Evolutionary conservation across 2,329 filamentous ascomycete species (phyloP).

Genomic region (Bipolaris bicolor): DNA sequence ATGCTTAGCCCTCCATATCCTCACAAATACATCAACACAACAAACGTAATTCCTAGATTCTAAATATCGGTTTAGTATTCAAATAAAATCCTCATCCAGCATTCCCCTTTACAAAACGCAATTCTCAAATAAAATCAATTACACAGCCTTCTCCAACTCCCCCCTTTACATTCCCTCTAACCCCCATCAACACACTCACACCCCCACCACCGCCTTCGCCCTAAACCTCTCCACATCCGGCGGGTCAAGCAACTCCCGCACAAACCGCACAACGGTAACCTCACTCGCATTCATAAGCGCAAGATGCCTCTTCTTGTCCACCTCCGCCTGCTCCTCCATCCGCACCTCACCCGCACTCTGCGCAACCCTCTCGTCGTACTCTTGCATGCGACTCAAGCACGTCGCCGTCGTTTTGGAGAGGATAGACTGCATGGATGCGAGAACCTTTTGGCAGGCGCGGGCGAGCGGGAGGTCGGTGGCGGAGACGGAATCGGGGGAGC

Average conservation of each 20-base stretch:
- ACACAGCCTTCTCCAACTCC: no score
- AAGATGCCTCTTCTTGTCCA: constrained; percentile 67
- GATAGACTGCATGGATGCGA: constrained; percentile 91
- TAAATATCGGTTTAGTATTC: no score
- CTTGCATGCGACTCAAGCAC: constrained; percentile 68
- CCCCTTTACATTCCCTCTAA: no score
- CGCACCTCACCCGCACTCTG: constrained; percentile 51
- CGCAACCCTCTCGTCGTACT: constrained; percentile 53
- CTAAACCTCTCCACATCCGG: constrained; percentile 67
- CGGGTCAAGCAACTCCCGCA: constrained; percentile 71
- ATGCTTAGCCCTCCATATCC: no score
- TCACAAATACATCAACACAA: no score
- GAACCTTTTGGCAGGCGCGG: constrained; percentile 80
- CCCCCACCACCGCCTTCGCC: constrained; percentile 54
- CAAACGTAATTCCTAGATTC: no score
- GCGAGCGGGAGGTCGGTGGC: constrained; percentile 80
- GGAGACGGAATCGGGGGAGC: constrained; percentile 73
- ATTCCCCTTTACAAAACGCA: no score
- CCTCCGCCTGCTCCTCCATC: constrained; percentile 53
- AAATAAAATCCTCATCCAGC: no score
- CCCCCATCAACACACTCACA: no score
- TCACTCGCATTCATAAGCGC: constrained; percentile 84
- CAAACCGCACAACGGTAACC: constrained; percentile 79
- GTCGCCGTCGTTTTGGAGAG: constrained; percentile 70
- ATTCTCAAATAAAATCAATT: no score